Base-by-base conservation (phyloP, 202 grass and related monocot genomes). In the Zoysia matrella region DNA sequence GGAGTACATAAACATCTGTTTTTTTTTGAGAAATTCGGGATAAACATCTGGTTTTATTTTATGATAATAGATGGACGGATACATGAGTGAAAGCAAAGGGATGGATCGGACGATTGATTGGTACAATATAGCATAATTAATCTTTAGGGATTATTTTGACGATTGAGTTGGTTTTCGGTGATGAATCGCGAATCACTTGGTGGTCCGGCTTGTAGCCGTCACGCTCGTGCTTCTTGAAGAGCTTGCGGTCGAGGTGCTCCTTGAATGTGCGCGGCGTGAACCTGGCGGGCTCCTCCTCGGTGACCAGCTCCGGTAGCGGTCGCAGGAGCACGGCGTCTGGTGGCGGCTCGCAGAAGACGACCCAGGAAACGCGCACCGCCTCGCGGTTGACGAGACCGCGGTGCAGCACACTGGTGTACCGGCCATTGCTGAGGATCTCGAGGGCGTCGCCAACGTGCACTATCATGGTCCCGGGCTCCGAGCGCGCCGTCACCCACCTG, bases 401-500 rank as follows among this genome's bases (percentile, higher is more conserved):
- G 82, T 98, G 95, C 44, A 98, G 92, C 57, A 98, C 86, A 82
- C 95, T 98, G 64, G 91, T 98, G 88, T 94, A 98, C 11, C 56
- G 70, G 0, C 84, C 95, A 57, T 94, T 98, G 88, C 83, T 89
- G 40, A 98, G 88, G 82, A 98, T 97, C 86, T 97, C 95, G 0
- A 97, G 92, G 43, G 88, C 78, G 82, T 97, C 95, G 15, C 95
- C 95, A 7, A 97, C 67, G 82, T 97, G 95, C 4, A 97, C 82
- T 14, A 97, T 71, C 55, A 97, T 66, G 6, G 92, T 87, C 53
- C 74, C 84, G 2, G 92, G 84, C 51, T 91, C 78, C 18, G 82
- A 65, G 10, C 80, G 84, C 67, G 90, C 95, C 0, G 92, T 91
- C 10, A 94, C 78, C 95, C 95, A 98, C 10, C 73, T 52, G 8